phyloP scores from a whole-genome alignment of 371 early-diverging fungal species.

The Lichtheimia ramosa region DNA sequence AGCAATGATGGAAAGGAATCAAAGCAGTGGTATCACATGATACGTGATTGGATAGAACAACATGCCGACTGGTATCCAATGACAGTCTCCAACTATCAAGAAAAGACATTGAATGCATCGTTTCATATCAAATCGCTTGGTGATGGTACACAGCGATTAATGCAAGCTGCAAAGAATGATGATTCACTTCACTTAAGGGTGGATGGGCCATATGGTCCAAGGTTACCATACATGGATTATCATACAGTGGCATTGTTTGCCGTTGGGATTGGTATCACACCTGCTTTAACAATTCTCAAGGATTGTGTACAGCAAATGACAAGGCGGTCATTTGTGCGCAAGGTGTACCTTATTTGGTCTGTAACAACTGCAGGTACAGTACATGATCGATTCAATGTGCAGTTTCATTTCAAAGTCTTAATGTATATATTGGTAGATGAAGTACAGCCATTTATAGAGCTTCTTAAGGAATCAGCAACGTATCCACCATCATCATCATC shows the following conservation, averaged over 20 bases:
- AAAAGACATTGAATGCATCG: slow-evolving; percentile 29
- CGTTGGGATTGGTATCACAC: slow-evolving; percentile 46
- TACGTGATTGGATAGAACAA: slow-evolving; percentile 7
- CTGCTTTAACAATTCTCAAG: slow-evolving; percentile 38
- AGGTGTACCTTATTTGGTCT: slow-evolving; percentile 8
- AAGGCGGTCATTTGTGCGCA: slow-evolving; percentile 18
- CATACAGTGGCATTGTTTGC: slow-evolving; percentile 27
- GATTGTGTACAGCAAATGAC: slow-evolving; percentile 33
- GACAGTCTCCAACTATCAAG: slow-evolving; percentile 27
- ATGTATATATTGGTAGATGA: slow-evolving; percentile 8
- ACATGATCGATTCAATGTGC: background rate
- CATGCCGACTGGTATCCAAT: slow-evolving; percentile 43
- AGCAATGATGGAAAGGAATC: background rate
- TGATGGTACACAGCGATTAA: slow-evolving; percentile 20
- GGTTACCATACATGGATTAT: slow-evolving; percentile 36
- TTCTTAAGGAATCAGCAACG: background rate
- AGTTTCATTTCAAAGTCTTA: background rate
- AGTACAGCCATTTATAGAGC: slow-evolving; percentile 3
- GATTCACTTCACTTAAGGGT: slow-evolving; percentile 21
- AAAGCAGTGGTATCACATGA: background rate
- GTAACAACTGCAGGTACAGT: slow-evolving; percentile 4
- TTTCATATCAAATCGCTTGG: slow-evolving; percentile 46
- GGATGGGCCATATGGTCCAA: slow-evolving; percentile 46
- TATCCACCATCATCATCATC: background rate
- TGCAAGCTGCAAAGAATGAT: slow-evolving; percentile 15